Evolutionary conservation across 352 stramenopile genomes (phyloP).

Genomic region (Pythium folliculosum): DNA sequence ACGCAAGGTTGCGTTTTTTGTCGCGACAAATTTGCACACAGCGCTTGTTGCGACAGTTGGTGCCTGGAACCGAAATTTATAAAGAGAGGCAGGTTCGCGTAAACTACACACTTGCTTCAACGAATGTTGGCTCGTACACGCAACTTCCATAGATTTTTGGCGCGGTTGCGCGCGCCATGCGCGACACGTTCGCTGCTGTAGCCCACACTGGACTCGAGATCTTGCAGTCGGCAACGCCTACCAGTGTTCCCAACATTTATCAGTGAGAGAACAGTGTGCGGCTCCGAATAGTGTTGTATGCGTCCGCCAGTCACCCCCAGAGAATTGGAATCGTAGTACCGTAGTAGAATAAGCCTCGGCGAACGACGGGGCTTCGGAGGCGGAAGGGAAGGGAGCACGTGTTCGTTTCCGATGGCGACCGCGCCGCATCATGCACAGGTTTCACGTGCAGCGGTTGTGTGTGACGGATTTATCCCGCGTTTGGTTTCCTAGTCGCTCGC

Average conservation of each 20-base stretch:
- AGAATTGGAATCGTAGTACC: too few relatives aligned
- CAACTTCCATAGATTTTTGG: not conserved
- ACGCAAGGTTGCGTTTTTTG: too few relatives aligned
- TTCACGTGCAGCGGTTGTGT: not conserved
- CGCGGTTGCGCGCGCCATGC: not conserved
- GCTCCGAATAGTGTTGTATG: too few relatives aligned
- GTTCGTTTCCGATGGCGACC: not conserved
- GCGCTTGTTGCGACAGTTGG: not conserved
- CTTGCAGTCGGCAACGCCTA: too few relatives aligned
- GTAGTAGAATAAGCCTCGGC: too few relatives aligned
- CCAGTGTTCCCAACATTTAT: too few relatives aligned
- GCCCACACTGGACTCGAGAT: too few relatives aligned
- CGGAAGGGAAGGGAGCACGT: too few relatives aligned
- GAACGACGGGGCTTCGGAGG: too few relatives aligned
- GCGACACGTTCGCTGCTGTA: not conserved
- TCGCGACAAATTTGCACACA: too few relatives aligned
- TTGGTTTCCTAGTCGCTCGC: not conserved
- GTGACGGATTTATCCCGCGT: not conserved
- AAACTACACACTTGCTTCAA: conserved; percentile 12
- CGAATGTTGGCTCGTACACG: not conserved
- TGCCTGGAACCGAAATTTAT: not conserved
- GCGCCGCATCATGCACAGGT: not conserved
- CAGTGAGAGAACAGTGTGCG: too few relatives aligned
- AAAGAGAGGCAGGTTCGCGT: not conserved
- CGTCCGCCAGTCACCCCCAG: too few relatives aligned